Evolutionary conservation across 2,329 filamentous ascomycete genomes (phyloP).

Genomic region (Aciculosporium take): DNA sequence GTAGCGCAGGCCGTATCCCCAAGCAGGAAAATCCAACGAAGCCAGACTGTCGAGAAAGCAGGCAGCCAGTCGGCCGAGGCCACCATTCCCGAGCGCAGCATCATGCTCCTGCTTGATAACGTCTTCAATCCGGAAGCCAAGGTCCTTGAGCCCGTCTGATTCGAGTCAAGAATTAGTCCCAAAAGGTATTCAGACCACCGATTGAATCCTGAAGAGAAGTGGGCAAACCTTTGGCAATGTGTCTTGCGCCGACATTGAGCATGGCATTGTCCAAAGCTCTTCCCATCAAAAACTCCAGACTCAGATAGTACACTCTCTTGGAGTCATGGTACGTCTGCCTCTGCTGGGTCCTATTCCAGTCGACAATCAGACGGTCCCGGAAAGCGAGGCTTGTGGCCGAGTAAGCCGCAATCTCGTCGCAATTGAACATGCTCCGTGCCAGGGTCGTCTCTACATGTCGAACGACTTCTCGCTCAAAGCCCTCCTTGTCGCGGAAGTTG

Average conservation of each 20-base stretch:
- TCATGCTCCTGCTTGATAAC: constrained; percentile 91
- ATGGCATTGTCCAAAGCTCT: constrained; percentile 95
- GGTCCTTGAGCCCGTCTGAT: constrained; percentile 72
- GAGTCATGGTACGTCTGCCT: constrained; percentile 78
- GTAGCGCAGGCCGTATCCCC: constrained; percentile 94
- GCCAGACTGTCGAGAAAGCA: constrained; percentile 96
- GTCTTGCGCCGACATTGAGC: constrained; percentile 85
- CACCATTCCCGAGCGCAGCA: constrained; percentile 89
- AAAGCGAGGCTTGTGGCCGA: constrained; percentile 83
- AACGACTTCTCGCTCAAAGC: constrained; percentile 77
- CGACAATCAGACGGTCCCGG: constrained; percentile 79
- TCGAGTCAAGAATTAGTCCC: not conserved
- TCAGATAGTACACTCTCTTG: constrained; percentile 95
- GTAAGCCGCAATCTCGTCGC: constrained; percentile 89
- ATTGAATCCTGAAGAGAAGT: not conserved
- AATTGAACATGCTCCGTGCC: constrained; percentile 94
- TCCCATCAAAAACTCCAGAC: constrained; percentile 95
- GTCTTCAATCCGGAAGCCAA: constrained; percentile 95
- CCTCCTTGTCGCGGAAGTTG: constrained; percentile 64
- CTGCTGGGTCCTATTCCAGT: constrained; percentile 98
- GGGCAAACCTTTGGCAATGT: constrained; percentile 58
- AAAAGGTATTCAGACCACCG: not conserved
- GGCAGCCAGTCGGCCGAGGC: constrained; percentile 82
- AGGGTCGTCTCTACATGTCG: constrained; percentile 93
- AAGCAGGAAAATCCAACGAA: constrained; percentile 86